phyloP scores from a whole-genome alignment of 352 stramenopile species.

The Globisporangium rhizosaccharum region DNA sequence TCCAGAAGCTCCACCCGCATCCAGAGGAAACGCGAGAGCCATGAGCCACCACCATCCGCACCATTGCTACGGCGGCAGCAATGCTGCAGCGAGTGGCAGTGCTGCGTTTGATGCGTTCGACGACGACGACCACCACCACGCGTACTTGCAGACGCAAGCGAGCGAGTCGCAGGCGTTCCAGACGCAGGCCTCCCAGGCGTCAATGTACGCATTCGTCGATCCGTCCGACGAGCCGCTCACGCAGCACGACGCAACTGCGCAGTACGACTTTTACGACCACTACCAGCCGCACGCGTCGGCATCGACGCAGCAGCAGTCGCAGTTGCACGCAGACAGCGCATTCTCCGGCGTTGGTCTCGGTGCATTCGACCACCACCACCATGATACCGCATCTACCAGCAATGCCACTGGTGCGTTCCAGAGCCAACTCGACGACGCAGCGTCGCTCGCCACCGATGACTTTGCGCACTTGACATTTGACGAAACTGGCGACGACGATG shows the following conservation, averaged over 20 bases:
- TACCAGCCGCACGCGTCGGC: slow-evolving; percentile 21
- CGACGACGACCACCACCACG: slow-evolving; percentile 19
- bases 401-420: slow-evolving; percentile 17
- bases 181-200: slow-evolving; percentile 44
- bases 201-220: slow-evolving; percentile 69
- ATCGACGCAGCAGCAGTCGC: slow-evolving; percentile 3
- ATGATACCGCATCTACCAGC: not conserved
- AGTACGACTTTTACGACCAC: slow-evolving; percentile 63
- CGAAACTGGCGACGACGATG: slow-evolving; percentile 63
- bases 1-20: not conserved
- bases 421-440: slow-evolving; percentile 32
- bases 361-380: slow-evolving; percentile 12
- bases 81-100: not conserved
- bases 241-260: slow-evolving; percentile 21
- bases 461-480: slow-evolving; percentile 70
- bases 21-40: too few species aligned
- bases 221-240: slow-evolving; percentile 32
- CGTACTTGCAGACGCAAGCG: slow-evolving; percentile 41
- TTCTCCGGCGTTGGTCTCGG: slow-evolving; percentile 7
- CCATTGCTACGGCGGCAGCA: not conserved
- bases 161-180: slow-evolving; percentile 28
- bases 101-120: slow-evolving; percentile 42
- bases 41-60: not conserved
- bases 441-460: slow-evolving; percentile 28
- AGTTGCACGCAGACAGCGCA: slow-evolving; percentile 1